A percentile compares a stretch with the other conserved stretches of the same genome.
Evolutionary conservation across 106 monocot species (phyloP).

Genomic region (Phalaenopsis aphrodite): DNA sequence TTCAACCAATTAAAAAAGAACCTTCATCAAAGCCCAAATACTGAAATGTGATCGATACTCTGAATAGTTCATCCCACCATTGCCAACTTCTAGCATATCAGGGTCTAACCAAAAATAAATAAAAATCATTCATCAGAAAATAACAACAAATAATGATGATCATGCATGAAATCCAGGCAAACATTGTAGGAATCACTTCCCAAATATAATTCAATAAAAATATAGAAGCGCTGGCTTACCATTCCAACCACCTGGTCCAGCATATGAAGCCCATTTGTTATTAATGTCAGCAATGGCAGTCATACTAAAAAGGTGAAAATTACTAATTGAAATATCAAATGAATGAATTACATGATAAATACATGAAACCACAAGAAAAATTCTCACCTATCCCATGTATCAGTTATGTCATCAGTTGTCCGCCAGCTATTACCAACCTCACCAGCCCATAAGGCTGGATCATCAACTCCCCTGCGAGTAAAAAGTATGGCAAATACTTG

Average conservation of each 20-base stretch:
- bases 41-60: constrained; percentile 98
- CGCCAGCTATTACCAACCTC: constrained; percentile 97
- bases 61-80: constrained; percentile 74
- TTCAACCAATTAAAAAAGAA: constrained; percentile 8
- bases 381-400: constrained; percentile 82
- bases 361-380: background rate
- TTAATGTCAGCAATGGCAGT: constrained; percentile 84
- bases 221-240: constrained; percentile 26
- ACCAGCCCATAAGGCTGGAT: constrained; percentile 93
- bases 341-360: background rate
- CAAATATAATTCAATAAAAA: background rate
- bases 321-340: constrained; percentile 1
- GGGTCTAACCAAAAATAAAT: constrained; percentile 41
- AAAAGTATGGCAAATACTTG: background rate
- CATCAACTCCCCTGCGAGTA: constrained; percentile 71
- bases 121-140: constrained; percentile 3
- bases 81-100: constrained; percentile 98
- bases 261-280: constrained; percentile 99
- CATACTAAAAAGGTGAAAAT: constrained; percentile 46
- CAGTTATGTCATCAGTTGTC: constrained; percentile 91
- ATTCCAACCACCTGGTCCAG: constrained; percentile 99
- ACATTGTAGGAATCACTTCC: background rate
- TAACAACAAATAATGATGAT: background rate
- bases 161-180: background rate
- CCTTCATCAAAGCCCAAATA: constrained; percentile 99